phyloP scores from a whole-genome alignment of 1,139 yeast genomes.

The Suhomyces anneliseae region DNA sequence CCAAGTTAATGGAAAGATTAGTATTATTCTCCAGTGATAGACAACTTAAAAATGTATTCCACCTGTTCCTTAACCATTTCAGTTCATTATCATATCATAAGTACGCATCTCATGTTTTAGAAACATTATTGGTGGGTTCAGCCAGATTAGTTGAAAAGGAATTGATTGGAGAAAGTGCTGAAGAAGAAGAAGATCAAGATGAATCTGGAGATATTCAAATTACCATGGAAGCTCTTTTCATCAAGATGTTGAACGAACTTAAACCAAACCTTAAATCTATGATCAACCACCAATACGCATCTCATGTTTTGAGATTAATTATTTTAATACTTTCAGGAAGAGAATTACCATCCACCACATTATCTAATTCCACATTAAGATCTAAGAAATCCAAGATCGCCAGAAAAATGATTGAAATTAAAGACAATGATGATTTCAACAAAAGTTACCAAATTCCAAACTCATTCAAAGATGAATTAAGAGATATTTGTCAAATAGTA shows the following conservation, averaged over 20 bases:
- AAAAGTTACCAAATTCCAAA: constrained; percentile 70
- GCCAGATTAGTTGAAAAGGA: constrained; percentile 81
- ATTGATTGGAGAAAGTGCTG: constrained; percentile 37
- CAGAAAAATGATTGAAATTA: constrained; percentile 87
- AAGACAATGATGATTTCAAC: constrained; percentile 69
- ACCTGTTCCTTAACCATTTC: constrained; percentile 69
- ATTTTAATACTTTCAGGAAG: constrained; percentile 75
- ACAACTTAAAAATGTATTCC: constrained; percentile 66
- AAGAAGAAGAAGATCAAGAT: constrained; percentile 32
- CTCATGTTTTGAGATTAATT: constrained; percentile 79
- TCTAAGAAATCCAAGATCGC: constrained; percentile 88
- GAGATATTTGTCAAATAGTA: constrained; percentile 40
- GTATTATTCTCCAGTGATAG: constrained; percentile 63
- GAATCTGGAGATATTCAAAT: constrained; percentile 41
- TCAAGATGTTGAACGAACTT: constrained; percentile 66
- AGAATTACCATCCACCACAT: constrained; percentile 73
- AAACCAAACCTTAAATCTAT: constrained; percentile 58
- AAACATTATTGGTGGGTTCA: constrained; percentile 73
- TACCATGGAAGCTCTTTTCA: constrained; percentile 63
- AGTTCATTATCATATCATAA: constrained; percentile 80
- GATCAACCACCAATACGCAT: constrained; percentile 77
- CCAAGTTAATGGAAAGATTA: constrained; percentile 86
- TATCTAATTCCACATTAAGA: constrained; percentile 73
- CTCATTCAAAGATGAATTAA: constrained; percentile 64
- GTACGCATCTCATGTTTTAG: constrained; percentile 91